Base-by-base conservation (phyloP, 495 filamentous ascomycete species). In the Aspergillus ostianus region DNA sequence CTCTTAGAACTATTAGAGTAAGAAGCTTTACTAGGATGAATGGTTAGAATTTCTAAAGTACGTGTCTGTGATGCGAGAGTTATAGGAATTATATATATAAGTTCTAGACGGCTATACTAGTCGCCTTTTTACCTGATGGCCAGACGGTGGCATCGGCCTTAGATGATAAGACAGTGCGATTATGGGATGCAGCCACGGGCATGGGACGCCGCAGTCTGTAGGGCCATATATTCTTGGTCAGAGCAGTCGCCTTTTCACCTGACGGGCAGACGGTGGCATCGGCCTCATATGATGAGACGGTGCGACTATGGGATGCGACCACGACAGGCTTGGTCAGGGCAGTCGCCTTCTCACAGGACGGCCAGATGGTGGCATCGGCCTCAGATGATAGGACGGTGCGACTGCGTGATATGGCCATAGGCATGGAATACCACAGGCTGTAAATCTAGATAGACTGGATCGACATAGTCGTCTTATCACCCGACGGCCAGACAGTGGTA, bases 231-330 rank as follows among this genome's bases (percentile, higher is more conserved):
- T 7, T 2, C n/a, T 48, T 2, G 47, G 47, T 48, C 47, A 6
- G 12, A 6, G 47, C 47, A 19, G 47, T 18, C 7, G 47, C n/a
- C 47, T 48, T 48, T 17, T 48, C 15, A 19, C 47, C 47, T 10
- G 47, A 48, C n/a, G 47, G 47, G 4, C 47, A 48, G 47, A 48
- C 47, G n/a, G 6, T 48, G 9, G 47, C 47, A 19, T 48, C 47
- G n/a, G 47, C 47, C 5, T 48, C 47, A 48, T 6, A 20, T 6
- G 21, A 48, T 48, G 7, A 2, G 4, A 48, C 47, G 9, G 47
- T 48, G 21, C 47, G 47, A 19, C 47, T 48, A 2, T 48, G 47
- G 47, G 47, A 48, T 48, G 12, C n/a, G n/a, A 17, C 47, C n/a
- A 48, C 47, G 2, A 47, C 45, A 12, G 45, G 12, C 12, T 20